A percentile compares a stretch with the other conserved stretches of the same genome.
Evolutionary conservation across 1,139 yeast species (phyloP).

Genomic region (Geotrichum aggregatum): DNA sequence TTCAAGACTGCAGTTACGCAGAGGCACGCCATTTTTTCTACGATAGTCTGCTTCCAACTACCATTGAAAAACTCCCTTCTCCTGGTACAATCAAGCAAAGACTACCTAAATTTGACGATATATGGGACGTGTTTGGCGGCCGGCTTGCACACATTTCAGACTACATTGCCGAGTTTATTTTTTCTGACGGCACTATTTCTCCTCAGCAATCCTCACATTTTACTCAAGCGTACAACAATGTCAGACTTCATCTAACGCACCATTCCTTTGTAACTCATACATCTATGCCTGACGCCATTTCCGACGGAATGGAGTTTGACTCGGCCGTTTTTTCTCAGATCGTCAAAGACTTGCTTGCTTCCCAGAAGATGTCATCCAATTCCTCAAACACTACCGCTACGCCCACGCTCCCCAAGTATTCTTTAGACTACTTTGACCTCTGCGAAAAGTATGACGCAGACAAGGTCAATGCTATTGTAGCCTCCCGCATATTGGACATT

Average conservation of each 20-base stretch:
- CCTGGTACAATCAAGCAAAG: slow-evolving; percentile 24
- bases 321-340: slow-evolving; percentile 9
- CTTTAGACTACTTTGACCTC: slow-evolving; percentile 21
- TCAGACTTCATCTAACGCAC: slow-evolving; percentile 21
- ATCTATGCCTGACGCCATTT: slow-evolving; percentile 5
- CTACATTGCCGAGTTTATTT: slow-evolving; percentile 25
- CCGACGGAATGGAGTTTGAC: slow-evolving; percentile 13
- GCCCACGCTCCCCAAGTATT: slow-evolving; percentile 7
- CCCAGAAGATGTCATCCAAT: slow-evolving; percentile 7
- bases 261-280: slow-evolving; percentile 19
- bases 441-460: slow-evolving; percentile 23
- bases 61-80: slow-evolving; percentile 22
- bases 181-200: slow-evolving; percentile 22
- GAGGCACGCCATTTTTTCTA: slow-evolving; percentile 22
- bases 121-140: slow-evolving; percentile 27
- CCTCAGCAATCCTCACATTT: slow-evolving; percentile 22
- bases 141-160: slow-evolving; percentile 24
- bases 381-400: no score
- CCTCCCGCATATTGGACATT: slow-evolving; percentile 22
- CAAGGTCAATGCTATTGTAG: slow-evolving; percentile 21
- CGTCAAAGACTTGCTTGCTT: slow-evolving; percentile 11
- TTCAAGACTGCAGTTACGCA: slow-evolving; percentile 23
- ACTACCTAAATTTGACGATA: slow-evolving; percentile 22
- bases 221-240: slow-evolving; percentile 21
- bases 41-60: slow-evolving; percentile 20